Percentiles rank a stretch among this genome's conserved stretches.
These are phyloP conservation scores for Fonsecaea monophora DNA, from an alignment of 2,329 filamentous ascomycete genomes.

Conservation along the genomic window DNA sequence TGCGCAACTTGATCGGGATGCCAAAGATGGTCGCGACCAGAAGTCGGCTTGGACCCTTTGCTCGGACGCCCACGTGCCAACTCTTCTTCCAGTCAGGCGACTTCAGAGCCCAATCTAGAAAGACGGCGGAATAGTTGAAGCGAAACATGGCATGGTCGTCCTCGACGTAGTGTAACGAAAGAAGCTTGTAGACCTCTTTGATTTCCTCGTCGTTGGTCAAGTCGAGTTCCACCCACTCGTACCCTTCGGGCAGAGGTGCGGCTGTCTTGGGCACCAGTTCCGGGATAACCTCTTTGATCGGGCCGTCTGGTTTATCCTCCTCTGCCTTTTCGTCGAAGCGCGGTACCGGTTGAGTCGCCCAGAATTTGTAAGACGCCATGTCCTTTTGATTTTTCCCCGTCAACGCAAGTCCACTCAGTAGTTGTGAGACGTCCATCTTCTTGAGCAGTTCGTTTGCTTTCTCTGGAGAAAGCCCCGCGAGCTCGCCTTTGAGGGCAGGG, in stretches of 20 bases:
- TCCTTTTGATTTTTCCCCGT: conserved; percentile 91
- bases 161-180: conserved; percentile 95
- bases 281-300: conserved; percentile 78
- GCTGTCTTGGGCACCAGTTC: conserved; percentile 81
- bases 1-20: conserved; percentile 81
- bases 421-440: conserved; percentile 55
- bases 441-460: conserved; percentile 58
- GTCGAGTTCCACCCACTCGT: conserved; percentile 94
- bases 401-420: conserved; percentile 65
- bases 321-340: conserved; percentile 70
- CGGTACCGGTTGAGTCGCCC: conserved; percentile 95
- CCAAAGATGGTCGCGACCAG: conserved; percentile 96
- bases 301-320: conserved; percentile 73
- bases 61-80: conserved; percentile 94
- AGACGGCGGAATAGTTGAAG: conserved; percentile 90
- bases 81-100: conserved; percentile 91
- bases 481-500: conserved; percentile 72
- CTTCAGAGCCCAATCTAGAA: conserved; percentile 93
- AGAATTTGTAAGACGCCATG: conserved; percentile 98
- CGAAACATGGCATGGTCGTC: conserved; percentile 97
- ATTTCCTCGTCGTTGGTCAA: conserved; percentile 77
- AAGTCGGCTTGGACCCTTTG: conserved; percentile 74
- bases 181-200: conserved; percentile 87
- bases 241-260: conserved; percentile 76
- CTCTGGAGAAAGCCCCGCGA: conserved; percentile 74